These are phyloP conservation scores for Microthlaspi erraticum DNA, from an alignment of 345 rosid genomes.

Conservation along the genomic window DNA sequence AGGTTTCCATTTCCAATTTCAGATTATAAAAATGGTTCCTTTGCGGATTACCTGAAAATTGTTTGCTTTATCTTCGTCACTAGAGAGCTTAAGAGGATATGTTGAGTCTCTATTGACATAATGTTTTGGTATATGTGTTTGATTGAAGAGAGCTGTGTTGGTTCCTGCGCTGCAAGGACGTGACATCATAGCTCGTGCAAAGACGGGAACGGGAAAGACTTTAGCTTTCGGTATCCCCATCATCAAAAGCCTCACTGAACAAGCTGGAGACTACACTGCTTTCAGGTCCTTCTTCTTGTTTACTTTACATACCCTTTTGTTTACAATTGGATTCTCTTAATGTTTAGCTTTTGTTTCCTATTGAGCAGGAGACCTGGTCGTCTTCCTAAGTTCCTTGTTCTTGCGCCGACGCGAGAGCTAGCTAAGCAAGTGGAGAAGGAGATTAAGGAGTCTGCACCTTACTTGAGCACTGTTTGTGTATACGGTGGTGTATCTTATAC, in stretches of 20 bases:
- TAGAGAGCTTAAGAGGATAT: constrained; percentile 1
- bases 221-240: constrained; percentile 96
- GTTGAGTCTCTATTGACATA: constrained; percentile 16
- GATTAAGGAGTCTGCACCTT: constrained; percentile 89
- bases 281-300: constrained; percentile 51
- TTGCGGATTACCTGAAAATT: constrained; percentile 6
- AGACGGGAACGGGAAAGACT: constrained; percentile 99
- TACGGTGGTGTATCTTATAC: constrained; percentile 96
- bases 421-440: constrained; percentile 98
- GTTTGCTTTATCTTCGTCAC: neutral
- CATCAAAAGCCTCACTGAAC: constrained; percentile 77
- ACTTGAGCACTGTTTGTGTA: constrained; percentile 81
- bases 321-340: constrained; percentile 12
- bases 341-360: constrained; percentile 1
- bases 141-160: constrained; percentile 79
- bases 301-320: neutral
- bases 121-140: constrained; percentile 10
- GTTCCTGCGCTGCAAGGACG: constrained; percentile 86
- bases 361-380: constrained; percentile 63
- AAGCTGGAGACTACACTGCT: constrained; percentile 49
- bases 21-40: neutral
- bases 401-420: constrained; percentile 90
- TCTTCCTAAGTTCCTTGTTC: constrained; percentile 77
- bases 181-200: constrained; percentile 95
- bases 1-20: neutral